Evolutionary conservation across 495 filamentous ascomycete species (phyloP), one percentile per base, ranked within the genome.

Genomic region (Clohesyomyces aquaticus): DNA sequence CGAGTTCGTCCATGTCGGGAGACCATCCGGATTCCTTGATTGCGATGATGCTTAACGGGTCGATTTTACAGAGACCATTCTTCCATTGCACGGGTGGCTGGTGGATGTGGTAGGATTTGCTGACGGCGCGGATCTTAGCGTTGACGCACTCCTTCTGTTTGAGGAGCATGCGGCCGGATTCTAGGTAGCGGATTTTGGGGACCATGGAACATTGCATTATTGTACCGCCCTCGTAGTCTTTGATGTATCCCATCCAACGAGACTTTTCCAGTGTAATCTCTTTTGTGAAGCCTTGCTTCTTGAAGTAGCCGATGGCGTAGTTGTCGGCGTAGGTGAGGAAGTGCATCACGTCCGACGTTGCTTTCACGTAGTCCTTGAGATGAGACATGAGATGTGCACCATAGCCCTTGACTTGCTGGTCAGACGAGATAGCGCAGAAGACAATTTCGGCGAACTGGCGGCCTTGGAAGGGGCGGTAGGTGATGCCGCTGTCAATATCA

Each of bases 191-290:
- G 56, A 97, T 93, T 62, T 86, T 88, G 2, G 94, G 94, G 26
- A 98, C 82, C 94, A 98, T 98, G 48, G 88, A 89, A 75, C 94
- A 98, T 77, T 98, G 94, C 94, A 98, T 98, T 66, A 98, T 96
- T 0, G 94, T 98, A 45, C 94, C 94, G 27, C 94, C 94, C 77
- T 98, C 94, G 75, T 98, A 98, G 75, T 98, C 94, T 76, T 98
- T 98, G 75, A 98, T 98, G 72, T 97, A 98, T 27, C 94, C 94
- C 95, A 98, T 98, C 94, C 94, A 98, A 18, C 90, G 87, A 8
- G 87, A 84, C 71, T 85, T 88, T 46, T 93, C 90, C 1, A 98
- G 84, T 0, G 91, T 96, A 67, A 98, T 98, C 65, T 98, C 93
- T 74, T 98, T 98, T 0, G 95, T 98, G 68, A 98, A 98, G 0